Base-by-base conservation (phyloP, 2,329 filamentous ascomycete species). In the Ceratocystis variospora region DNA sequence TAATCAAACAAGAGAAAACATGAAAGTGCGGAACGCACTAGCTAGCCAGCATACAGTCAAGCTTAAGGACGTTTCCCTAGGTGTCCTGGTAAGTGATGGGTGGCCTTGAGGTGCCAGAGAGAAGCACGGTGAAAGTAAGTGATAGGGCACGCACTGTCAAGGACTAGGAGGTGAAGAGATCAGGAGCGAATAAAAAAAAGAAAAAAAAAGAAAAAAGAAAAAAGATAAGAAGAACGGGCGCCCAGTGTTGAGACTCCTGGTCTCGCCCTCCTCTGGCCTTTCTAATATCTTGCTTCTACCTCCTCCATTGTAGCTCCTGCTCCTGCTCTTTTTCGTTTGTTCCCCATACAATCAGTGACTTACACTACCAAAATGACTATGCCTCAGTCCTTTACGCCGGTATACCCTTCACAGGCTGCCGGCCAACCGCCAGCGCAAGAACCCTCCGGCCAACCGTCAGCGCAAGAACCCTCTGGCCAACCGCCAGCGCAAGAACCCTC, bases 391-490 rank as follows among this genome's bases (percentile, higher is more conserved):
- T 33, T 59, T 28, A 59, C 48, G 17, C 48, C 50, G 8, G 57
- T 31, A 3, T 33, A 66, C 31, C 22, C 65, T 17, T 33, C 46
- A 7, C 65, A 63, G 33, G 57, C 22, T 12, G 19, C 65, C 19
- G 61, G 19, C 17, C 61, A 61, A 3, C 33, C 31, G 45, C 22
- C n/a, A 31, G 28, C 31, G 45, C 22, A 19, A 31, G 28, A 31
- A 12, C 61, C 61, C n/a, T 22, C 28, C 7, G 25, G 61, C 33
- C 68, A 66, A 44, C 68, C 68, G n/a, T n/a, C n/a, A 31, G 28
- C 31, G 45, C 22, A 19, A 31, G 28, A 31, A 12, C n/a, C n/a
- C n/a, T n/a, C n/a, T n/a, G 61, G 19, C 17, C 61, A 61, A 3
- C 33, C 31, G 45, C 22, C n/a, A 31, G 28, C 31, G 45, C 22